Evolutionary conservation across 192 early-diverging fungal genomes (phyloP).

Genomic region (Coemansia erecta): DNA sequence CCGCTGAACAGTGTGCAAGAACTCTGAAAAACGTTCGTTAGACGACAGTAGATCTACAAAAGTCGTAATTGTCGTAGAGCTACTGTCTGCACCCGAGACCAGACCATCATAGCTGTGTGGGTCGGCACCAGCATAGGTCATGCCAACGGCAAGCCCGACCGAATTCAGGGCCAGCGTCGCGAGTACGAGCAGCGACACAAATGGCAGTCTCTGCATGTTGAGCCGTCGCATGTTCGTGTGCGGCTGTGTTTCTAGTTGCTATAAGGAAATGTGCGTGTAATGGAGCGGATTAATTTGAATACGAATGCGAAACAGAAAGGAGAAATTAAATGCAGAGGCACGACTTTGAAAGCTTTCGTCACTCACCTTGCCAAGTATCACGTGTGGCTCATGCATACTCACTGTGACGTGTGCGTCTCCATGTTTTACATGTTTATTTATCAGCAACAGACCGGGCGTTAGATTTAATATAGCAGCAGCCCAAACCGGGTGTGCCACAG

Average conservation of each 20-base stretch:
- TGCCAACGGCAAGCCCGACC: background rate
- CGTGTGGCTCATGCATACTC: no score
- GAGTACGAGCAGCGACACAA: conserved; percentile 7
- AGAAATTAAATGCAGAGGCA: no score
- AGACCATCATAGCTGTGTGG: background rate
- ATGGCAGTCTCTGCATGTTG: background rate
- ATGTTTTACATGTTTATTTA: no score
- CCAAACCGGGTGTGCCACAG: background rate
- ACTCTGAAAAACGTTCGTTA: conserved; percentile 51
- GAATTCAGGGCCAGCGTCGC: background rate
- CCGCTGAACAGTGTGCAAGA: conserved; percentile 57
- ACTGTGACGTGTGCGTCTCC: background rate
- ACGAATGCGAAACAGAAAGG: no score
- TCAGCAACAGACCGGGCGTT: no score
- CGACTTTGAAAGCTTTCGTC: no score
- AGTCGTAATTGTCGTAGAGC: conserved; percentile 10
- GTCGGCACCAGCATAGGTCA: background rate
- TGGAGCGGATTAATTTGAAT: no score
- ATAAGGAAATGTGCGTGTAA: background rate
- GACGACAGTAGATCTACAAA: conserved; percentile 62
- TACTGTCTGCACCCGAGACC: background rate
- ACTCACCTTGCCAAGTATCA: no score
- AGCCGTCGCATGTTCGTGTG: conserved; percentile 7
- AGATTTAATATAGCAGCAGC: no score
- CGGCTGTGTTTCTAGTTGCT: no score